phyloP scores from a whole-genome alignment of 331 rosid genomes.

The Phaseolus coccineus region DNA sequence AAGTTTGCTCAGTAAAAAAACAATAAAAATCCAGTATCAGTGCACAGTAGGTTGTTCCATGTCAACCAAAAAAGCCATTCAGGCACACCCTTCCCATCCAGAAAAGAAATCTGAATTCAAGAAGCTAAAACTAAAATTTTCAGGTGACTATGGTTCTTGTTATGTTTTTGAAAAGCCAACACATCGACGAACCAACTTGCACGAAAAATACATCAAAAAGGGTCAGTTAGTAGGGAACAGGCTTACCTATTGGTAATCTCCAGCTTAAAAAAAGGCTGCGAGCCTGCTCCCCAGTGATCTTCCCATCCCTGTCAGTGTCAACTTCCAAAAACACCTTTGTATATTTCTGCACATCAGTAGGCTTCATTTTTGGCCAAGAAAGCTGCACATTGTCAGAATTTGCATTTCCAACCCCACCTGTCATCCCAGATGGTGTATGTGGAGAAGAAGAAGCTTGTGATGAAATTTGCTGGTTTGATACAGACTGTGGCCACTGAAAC shows the following conservation, averaged over 20 bases:
- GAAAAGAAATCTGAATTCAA: neutral
- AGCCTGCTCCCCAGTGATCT: constrained; percentile 95
- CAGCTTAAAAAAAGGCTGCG: constrained; percentile 93
- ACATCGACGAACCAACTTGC: constrained; percentile 30
- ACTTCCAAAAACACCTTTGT: constrained; percentile 88
- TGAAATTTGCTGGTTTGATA: constrained; percentile 62
- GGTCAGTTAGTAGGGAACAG: constrained; percentile 29
- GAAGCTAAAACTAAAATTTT: constrained; percentile 30
- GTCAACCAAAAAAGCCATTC: neutral
- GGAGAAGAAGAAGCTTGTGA: constrained; percentile 68
- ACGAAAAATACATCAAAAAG: constrained; percentile 23
- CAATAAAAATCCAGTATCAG: neutral
- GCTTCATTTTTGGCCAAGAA: constrained; percentile 98
- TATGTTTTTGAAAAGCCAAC: constrained; percentile 30
- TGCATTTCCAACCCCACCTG: constrained; percentile 67
- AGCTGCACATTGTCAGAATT: constrained; percentile 61
- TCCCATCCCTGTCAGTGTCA: constrained; percentile 95
- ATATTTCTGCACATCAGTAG: constrained; percentile 91
- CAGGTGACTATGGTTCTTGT: constrained; percentile 39
- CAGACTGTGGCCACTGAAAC: constrained; percentile 60
- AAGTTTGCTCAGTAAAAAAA: neutral
- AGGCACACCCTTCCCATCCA: neutral
- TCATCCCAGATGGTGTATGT: constrained; percentile 58
- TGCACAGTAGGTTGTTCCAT: constrained; percentile 20
- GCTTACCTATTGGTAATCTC: constrained; percentile 96